These are phyloP conservation scores for Alternaria viburni DNA, from an alignment of 2,329 filamentous ascomycete genomes.

Conservation along the genomic window DNA sequence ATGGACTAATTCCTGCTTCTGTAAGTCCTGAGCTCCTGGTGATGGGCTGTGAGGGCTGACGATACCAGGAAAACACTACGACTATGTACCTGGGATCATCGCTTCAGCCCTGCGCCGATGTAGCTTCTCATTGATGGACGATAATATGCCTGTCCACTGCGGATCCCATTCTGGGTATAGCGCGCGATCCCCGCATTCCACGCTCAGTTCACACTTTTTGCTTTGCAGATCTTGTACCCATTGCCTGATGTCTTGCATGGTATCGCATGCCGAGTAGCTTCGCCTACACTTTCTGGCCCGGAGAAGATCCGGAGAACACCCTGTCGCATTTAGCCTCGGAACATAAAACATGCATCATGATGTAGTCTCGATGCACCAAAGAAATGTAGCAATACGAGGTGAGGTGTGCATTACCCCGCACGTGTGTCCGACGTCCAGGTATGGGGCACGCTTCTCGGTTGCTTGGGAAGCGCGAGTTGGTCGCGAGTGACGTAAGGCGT, in stretches of 20 bases:
- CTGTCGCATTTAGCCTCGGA: slow-evolving; percentile 14
- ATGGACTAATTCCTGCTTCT: not conserved
- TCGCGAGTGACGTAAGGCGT: not conserved
- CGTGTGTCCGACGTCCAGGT: not conserved
- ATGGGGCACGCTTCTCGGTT: not conserved
- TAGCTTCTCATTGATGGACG: slow-evolving; percentile 3
- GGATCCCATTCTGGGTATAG: not conserved
- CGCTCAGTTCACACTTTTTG: not conserved
- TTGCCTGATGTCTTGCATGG: not conserved
- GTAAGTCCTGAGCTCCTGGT: not conserved
- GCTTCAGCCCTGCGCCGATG: not conserved
- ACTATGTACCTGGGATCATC: not conserved
- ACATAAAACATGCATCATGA: not conserved
- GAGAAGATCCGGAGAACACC: slow-evolving; percentile 5
- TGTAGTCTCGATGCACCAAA: not conserved
- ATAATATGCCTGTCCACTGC: not conserved
- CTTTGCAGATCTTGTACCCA: not conserved
- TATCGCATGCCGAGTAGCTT: not conserved
- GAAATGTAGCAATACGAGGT: not conserved
- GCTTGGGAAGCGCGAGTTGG: not conserved
- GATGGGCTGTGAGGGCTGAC: not conserved
- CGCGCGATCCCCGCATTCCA: slow-evolving; percentile 3
- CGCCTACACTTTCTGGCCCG: not conserved
- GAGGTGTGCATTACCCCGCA: not conserved
- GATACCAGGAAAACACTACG: not conserved